These are phyloP conservation scores for Rhynchospora pubera DNA, from an alignment of 176 grass and related monocot species.

Conservation along the genomic window DNA sequence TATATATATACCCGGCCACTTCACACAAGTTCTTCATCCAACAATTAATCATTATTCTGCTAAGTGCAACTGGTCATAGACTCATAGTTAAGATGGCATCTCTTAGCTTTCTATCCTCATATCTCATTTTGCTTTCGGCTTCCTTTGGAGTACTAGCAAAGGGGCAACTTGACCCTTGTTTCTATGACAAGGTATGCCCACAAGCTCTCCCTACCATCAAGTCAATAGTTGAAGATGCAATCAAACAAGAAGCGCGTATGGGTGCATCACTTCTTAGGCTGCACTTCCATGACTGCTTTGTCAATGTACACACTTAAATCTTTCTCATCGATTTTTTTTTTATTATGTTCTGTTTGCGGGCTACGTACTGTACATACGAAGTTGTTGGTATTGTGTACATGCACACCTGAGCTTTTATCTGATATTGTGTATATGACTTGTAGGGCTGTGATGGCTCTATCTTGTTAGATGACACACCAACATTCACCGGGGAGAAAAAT, in stretches of 20 bases:
- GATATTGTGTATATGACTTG: neutral
- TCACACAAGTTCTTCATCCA: slow-evolving; percentile 7
- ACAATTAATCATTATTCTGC: neutral
- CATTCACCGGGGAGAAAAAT: slow-evolving; percentile 68
- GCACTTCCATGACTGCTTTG: slow-evolving; percentile 91
- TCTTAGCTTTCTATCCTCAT: slow-evolving; percentile 12
- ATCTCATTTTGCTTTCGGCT: slow-evolving; percentile 18
- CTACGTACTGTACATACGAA: neutral
- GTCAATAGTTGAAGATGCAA: slow-evolving; percentile 32
- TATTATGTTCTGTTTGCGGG: neutral
- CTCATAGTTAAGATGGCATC: slow-evolving; percentile 1
- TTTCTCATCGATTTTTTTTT: neutral
- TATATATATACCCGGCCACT: slow-evolving; percentile 20
- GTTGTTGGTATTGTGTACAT: neutral
- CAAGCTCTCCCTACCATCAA: slow-evolving; percentile 49
- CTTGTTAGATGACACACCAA: slow-evolving; percentile 69
- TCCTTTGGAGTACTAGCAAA: slow-evolving; percentile 14
- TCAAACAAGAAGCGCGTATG: slow-evolving; percentile 55
- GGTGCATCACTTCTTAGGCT: slow-evolving; percentile 74
- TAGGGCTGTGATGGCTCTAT: slow-evolving; percentile 89
- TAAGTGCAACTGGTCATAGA: neutral
- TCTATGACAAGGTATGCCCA: slow-evolving; percentile 63
- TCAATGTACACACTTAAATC: slow-evolving; percentile 27
- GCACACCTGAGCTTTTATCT: neutral
- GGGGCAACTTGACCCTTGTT: slow-evolving; percentile 43